These are phyloP conservation scores for Helianthus tuberosus DNA, from an alignment of 129 eudicot genomes.

Conservation along the genomic window DNA sequence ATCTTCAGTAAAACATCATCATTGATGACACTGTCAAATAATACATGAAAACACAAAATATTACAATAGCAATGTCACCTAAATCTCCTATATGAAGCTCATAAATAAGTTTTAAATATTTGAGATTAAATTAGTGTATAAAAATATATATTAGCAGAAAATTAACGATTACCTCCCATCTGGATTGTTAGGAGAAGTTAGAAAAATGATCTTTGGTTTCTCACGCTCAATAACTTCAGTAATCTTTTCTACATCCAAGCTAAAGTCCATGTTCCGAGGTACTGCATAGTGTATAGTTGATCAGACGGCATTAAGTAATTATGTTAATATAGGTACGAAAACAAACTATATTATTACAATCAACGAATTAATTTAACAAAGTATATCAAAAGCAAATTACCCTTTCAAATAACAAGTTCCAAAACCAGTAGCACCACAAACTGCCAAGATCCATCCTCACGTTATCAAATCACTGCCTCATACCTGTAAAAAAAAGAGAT, in stretches of 20 bases:
- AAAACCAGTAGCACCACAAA: constrained; percentile 23
- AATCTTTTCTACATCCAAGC: constrained; percentile 69
- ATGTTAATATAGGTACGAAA: too few species aligned
- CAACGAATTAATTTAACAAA: neutral
- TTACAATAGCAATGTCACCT: constrained; percentile 13
- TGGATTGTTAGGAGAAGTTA: constrained; percentile 98
- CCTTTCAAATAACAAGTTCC: constrained; percentile 20
- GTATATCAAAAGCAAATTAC: constrained; percentile 28
- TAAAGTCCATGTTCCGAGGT: constrained; percentile 74
- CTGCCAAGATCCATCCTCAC: constrained; percentile 31
- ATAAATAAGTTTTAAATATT: too few species aligned
- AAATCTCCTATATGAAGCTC: too few species aligned
- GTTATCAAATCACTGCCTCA: constrained; percentile 23
- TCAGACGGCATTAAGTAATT: constrained; percentile 10
- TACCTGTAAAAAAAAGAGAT: constrained; percentile 24
- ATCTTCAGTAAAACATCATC: constrained; percentile 78
- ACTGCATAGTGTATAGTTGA: constrained; percentile 41
- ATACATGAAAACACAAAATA: neutral
- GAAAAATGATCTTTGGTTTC: constrained; percentile 92
- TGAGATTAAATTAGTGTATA: too few species aligned
- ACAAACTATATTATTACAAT: neutral
- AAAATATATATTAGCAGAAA: neutral
- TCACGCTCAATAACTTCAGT: constrained; percentile 60
- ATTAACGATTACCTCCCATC: constrained; percentile 76
- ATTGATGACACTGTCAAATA: constrained; percentile 72